phyloP scores from a whole-genome alignment of 164 flowering plant species.

The Umbilicus rupestris region DNA sequence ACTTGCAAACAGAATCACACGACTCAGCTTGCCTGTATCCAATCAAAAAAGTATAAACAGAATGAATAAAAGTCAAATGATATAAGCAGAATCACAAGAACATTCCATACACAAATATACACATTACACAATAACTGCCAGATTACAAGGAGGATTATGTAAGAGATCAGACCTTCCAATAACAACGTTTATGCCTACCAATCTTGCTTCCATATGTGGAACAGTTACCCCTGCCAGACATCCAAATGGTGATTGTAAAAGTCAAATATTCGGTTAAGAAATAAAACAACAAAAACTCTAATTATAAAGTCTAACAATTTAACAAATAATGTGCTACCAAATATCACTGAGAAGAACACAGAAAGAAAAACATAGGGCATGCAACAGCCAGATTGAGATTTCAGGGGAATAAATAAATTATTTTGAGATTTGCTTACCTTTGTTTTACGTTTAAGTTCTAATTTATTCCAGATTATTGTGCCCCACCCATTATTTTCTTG shows the following conservation, averaged over 20 bases:
- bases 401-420: no score
- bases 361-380: no score
- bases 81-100: neutral
- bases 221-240: constrained; percentile 22
- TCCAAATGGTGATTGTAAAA: neutral
- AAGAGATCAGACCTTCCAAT: constrained; percentile 50
- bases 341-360: neutral
- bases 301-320: neutral
- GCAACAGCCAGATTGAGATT: no score
- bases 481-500: no score
- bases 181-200: constrained; percentile 60
- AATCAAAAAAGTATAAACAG: constrained; percentile 5
- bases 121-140: neutral
- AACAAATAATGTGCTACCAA: neutral
- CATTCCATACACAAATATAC: neutral
- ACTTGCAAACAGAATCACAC: constrained; percentile 75
- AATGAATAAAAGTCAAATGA: neutral
- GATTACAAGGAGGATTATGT: neutral
- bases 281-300: neutral
- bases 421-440: no score
- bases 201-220: constrained; percentile 41
- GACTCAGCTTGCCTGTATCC: constrained; percentile 76
- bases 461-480: no score
- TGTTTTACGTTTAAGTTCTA: no score
- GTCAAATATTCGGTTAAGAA: neutral